Base-by-base conservation (phyloP, 2,329 filamentous ascomycete species). In the Periconia sp. region DNA sequence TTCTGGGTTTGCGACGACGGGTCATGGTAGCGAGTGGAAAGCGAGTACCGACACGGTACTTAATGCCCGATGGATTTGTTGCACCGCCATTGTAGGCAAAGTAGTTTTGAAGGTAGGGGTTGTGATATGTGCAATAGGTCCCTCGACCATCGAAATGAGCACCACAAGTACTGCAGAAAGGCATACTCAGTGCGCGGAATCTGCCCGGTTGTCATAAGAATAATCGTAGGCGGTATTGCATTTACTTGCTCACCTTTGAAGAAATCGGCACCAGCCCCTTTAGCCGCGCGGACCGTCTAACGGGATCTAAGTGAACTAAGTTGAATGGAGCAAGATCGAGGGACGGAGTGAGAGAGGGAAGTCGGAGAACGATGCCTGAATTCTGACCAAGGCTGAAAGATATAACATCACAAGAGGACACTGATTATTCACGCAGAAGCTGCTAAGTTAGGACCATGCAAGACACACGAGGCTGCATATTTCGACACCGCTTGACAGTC, bases 391-490 rank as follows among this genome's bases (percentile, higher is more conserved):
- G 37, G 31, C n/a, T 29, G 21, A 17, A n/a, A n/a, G n/a, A n/a
- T n/a, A n/a, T n/a, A n/a, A n/a, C n/a, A n/a, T n/a, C n/a, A n/a
- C n/a, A n/a, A n/a, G n/a, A n/a, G n/a, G n/a, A n/a, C n/a, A n/a
- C n/a, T n/a, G n/a, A n/a, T n/a, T n/a, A n/a, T n/a, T n/a, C n/a
- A n/a, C n/a, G n/a, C n/a, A n/a, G n/a, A n/a, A n/a, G n/a, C n/a
- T n/a, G n/a, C n/a, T n/a, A n/a, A n/a, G n/a, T n/a, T n/a, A n/a
- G n/a, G n/a, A n/a, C n/a, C n/a, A n/a, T 44, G 30, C 38, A 31
- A 31, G 31, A 51, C 38, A 44, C 31, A 31, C 40, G 30, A 39
- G 40, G 46, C 45, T 53, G 51, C 49, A 49, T 44, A 49, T 46
- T 42, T 33, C 36, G 16, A 31, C 22, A 15, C 16, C n/a, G 40